Evolutionary conservation across 345 rosid genomes (phyloP).

Genomic region (Anastatica hierochuntica): DNA sequence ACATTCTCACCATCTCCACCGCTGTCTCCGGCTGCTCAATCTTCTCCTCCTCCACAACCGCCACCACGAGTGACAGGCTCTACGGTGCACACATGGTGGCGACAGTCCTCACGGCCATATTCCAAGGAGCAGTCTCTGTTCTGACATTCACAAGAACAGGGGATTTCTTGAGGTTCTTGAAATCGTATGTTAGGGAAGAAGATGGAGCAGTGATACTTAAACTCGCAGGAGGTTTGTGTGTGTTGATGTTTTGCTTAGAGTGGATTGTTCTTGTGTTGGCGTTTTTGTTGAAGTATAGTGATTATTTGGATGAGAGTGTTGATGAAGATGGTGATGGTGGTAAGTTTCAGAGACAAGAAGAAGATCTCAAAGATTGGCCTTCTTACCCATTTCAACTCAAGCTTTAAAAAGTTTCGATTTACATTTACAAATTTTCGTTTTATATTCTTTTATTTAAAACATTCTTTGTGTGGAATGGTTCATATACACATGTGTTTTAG

Average conservation of each 20-base stretch:
- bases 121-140: conserved; percentile 81
- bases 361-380: conserved; percentile 25
- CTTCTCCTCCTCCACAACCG: conserved; percentile 36
- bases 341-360: conserved; percentile 10
- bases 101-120: conserved; percentile 70
- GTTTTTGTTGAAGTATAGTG: conserved; percentile 22
- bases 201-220: conserved; percentile 66
- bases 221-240: conserved; percentile 45
- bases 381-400: conserved; percentile 29
- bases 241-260: conserved; percentile 14
- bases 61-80: conserved; percentile 30
- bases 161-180: conserved; percentile 44
- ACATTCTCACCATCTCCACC: conserved; percentile 39
- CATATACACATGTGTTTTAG: too few species aligned
- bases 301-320: conserved; percentile 13
- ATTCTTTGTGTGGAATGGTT: too few species aligned
- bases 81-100: conserved; percentile 83
- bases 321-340: too few species aligned
- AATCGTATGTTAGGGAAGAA: conserved; percentile 71
- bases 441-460: background rate
- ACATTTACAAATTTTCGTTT: background rate
- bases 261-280: conserved; percentile 29
- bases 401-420: too few species aligned
- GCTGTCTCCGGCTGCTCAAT: conserved; percentile 53
- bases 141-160: conserved; percentile 54